Conservation (phyloP, 441 rosid species). For the Kokia cookei region DNA sequence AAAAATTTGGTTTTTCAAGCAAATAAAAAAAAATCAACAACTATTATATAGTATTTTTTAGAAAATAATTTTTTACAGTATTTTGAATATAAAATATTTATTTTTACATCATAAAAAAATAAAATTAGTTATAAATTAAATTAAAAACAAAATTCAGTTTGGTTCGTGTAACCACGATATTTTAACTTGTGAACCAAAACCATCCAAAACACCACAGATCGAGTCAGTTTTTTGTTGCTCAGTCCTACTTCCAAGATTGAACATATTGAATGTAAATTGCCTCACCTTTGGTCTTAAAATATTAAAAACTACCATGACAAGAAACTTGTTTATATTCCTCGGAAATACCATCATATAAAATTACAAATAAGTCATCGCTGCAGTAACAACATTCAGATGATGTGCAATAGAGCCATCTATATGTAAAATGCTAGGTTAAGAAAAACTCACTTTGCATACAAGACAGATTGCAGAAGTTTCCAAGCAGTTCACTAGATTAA, state of each 20-base stretch:
- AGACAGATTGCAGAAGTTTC: slow-evolving; percentile 63
- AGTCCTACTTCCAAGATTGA: not conserved
- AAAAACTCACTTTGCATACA: slow-evolving; percentile 61
- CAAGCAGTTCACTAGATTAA: slow-evolving; percentile 44
- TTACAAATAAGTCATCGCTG: not conserved
- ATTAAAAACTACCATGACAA: not conserved
- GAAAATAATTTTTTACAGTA: too few species aligned
- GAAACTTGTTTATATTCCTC: not conserved
- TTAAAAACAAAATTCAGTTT: too few species aligned
- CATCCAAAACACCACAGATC: too few species aligned
- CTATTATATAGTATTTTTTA: too few species aligned
- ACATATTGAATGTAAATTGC: not conserved
- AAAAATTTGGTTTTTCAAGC: too few species aligned
- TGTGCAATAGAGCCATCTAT: not conserved
- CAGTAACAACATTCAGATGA: not conserved
- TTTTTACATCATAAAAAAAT: too few species aligned
- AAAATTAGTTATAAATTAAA: too few species aligned
- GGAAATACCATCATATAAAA: not conserved
- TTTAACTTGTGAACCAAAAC: too few species aligned
- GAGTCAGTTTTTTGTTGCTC: too few species aligned
- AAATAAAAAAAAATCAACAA: too few species aligned
- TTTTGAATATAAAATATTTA: too few species aligned
- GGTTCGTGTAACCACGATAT: too few species aligned
- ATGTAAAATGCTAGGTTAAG: not conserved
- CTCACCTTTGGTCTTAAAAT: not conserved